phyloP scores from a whole-genome alignment of 768 basidiomycete genomes.

The Lactifluus piperatus region DNA sequence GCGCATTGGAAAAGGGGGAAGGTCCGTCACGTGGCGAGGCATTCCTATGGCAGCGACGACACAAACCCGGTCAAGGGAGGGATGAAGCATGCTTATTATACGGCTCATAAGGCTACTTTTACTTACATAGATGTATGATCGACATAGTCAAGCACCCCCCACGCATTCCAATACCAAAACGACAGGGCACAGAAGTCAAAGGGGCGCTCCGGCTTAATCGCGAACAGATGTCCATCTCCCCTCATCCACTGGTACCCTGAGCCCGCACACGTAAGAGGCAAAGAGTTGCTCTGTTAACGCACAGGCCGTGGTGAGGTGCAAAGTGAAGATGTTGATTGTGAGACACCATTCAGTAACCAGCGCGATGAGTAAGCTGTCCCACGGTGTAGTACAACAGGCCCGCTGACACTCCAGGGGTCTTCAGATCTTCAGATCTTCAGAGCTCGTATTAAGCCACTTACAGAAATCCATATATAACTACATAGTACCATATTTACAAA shows the following conservation, averaged over 20 bases:
- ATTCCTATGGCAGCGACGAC: not conserved
- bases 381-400: no score
- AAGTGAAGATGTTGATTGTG: not conserved
- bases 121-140: constrained; percentile 35
- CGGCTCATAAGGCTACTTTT: not conserved
- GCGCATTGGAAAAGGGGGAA: no score
- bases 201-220: constrained; percentile 79
- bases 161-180: constrained; percentile 29
- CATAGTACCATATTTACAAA: no score
- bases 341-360: no score
- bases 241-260: constrained; percentile 44
- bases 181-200: constrained; percentile 33
- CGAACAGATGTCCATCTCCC: constrained; percentile 40
- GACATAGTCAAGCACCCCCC: constrained; percentile 68
- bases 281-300: constrained; percentile 46
- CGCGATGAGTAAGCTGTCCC: not conserved
- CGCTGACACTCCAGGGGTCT: no score
- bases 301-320: constrained; percentile 32
- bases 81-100: no score
- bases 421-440: no score
- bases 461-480: no score
- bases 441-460: no score
- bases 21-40: not conserved
- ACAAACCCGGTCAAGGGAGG: not conserved
- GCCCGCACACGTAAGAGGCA: constrained; percentile 29